Base-by-base conservation (phyloP, 2,329 filamentous ascomycete genomes). In the Aspergillus hortae region DNA sequence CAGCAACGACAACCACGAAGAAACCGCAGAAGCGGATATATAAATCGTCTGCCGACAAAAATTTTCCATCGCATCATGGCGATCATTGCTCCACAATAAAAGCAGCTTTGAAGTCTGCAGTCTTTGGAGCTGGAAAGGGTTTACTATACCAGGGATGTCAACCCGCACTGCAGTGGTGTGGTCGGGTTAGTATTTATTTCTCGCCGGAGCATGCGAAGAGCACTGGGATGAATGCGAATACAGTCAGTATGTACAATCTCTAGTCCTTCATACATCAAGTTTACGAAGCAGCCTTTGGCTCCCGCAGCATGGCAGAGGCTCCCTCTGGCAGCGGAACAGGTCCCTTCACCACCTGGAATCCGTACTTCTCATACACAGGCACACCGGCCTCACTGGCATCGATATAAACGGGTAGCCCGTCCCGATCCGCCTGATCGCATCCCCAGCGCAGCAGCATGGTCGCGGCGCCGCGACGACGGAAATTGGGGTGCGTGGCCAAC, bases 401-500 rank as follows among this genome's bases (percentile, higher is more conserved):
- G 11, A 59, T 21, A 33, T 59, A 60, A 2, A 53, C 41, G 6
- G 51, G 23, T 2, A 49, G 38, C 5, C 49, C 53, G 12, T 49
- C 48, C 15, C 32, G 41, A 33, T 59, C 58, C 3, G 51, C 55
- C 14, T 46, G 23, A 11, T 56, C 55, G 32, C 58, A 61, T 1
- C 58, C 58, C 60, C 60, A 60, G 33, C 55, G 32, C 1, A 62
- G 30, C 9, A 62, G 40, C 52, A 60, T 43, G 6, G 55, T 56
- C 1, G 46, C 60, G 1, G 60, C 60, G 4, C 60, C 60, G 35
- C 46, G 56, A 12, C 57, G 52, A 25, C 53, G 55, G 32, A 58
- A 55, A 4, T 49, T 44, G 2, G 55, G 56, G 23, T 59, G 51
- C 2, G 59, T 76, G 19, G 41, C 53, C 7, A 57, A 41, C 40